Evolutionary conservation across 148 eudicot genomes (phyloP), one percentile per base, ranked within the genome.

Genomic region (Rhododendron griersonianum): DNA sequence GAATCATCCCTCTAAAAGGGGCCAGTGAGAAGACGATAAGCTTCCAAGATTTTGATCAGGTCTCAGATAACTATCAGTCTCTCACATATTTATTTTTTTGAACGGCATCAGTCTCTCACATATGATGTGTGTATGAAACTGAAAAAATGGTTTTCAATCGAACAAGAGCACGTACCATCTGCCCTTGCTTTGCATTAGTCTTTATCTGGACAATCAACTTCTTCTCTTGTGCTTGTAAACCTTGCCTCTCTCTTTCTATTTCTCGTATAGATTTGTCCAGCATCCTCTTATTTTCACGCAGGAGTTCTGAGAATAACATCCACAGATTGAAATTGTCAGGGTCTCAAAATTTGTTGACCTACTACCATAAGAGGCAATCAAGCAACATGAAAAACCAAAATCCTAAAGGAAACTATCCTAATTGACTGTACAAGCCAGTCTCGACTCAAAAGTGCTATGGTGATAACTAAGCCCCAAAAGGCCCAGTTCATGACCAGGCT

Each of bases 101-200:
- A 5, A 41, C 1, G 45, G 45, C 45, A 63, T 63, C 63, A 57
- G 63, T 16, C 61, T 16, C 23, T 23, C 28, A 9, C 13, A 65
- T 25, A 65, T 65, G 30, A n/a, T 65, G 33, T 10, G 76, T 14
- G 33, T 15, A 69, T 11, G 30, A 28, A 69, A 3, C 5, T 30
- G 75, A 33, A 63, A n/a, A 25, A 69, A 13, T 13, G 37, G 28
- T 69, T 14, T 14, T 5, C 19, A 30, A 33, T 25, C 15, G 33
- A 53, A 53, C 11, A 65, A 45, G 8, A 57, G 74, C 71, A 81
- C 91, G 53, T 91, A 97, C 99, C 99, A 97, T 97, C 91, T 97
- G 99, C 47, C 99, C 99, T 92, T 97, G 99, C 92, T 97, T 97
- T 87, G 99, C 99, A 84, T 93, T 97, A 88, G 94, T 97, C 92